Percentiles rank a stretch among this genome's conserved stretches.
Evolutionary conservation across 2,329 filamentous ascomycete species (phyloP).

Genomic region (Nothophaeocryptopus gaeumannii): DNA sequence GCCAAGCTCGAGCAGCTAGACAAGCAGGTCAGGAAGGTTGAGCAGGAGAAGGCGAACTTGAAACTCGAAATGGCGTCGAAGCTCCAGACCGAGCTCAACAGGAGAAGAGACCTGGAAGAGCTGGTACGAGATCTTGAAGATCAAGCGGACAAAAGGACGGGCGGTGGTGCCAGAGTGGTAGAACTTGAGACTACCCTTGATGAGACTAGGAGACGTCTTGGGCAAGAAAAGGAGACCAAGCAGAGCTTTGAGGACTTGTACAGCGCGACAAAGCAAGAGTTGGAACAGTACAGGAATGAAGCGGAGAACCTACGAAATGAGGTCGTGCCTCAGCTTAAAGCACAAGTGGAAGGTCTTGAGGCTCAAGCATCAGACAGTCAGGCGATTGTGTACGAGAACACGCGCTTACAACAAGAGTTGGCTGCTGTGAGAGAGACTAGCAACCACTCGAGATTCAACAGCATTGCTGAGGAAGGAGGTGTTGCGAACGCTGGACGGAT

Average conservation of each 20-base stretch:
- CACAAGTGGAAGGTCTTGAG: constrained; percentile 75
- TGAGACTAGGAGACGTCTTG: constrained; percentile 74
- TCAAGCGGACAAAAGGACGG: constrained; percentile 63
- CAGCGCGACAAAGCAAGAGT: constrained; percentile 75
- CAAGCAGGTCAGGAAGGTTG: constrained; percentile 74
- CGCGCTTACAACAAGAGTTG: constrained; percentile 83
- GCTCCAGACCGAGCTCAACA: constrained; percentile 79
- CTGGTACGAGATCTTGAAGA: constrained; percentile 81
- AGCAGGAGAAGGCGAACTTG: constrained; percentile 87
- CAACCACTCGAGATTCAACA: constrained; percentile 50
- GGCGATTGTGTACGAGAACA: constrained; percentile 73
- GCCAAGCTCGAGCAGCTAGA: constrained; percentile 69
- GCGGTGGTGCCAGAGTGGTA: constrained; percentile 52
- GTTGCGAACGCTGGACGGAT: constrained; percentile 35
- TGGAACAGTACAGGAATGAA: constrained; percentile 80
- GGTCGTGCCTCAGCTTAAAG: constrained; percentile 73
- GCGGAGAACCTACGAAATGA: constrained; percentile 89
- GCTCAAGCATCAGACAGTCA: constrained; percentile 69
- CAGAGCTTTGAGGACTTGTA: constrained; percentile 92
- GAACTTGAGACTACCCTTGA: constrained; percentile 80
- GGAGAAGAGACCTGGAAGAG: constrained; percentile 72
- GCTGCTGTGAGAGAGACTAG: constrained; percentile 59
- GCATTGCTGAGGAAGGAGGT: constrained; percentile 58
- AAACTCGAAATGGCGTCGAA: constrained; percentile 81
- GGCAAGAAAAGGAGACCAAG: constrained; percentile 82